Conservation (phyloP, 177 flowering plant genomes). For the Vitis hybrid region DNA sequence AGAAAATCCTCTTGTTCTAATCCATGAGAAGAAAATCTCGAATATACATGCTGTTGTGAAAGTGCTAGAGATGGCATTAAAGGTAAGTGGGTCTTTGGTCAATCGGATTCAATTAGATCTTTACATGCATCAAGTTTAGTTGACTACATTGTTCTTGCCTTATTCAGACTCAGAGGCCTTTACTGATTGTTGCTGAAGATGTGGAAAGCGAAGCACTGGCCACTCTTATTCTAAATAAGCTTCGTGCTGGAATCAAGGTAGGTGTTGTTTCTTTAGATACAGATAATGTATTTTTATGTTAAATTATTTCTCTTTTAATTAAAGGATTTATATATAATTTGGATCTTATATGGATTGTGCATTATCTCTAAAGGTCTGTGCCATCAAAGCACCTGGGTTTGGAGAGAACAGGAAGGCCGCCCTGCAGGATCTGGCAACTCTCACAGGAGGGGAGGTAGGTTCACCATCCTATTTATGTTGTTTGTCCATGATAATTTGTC, state of each 20-base stretch:
- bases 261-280: background rate
- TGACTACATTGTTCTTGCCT: background rate
- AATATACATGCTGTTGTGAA: constrained; percentile 60
- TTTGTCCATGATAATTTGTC: background rate
- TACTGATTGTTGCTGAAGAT: constrained; percentile 84
- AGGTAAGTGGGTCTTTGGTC: constrained; percentile 32
- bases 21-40: constrained; percentile 75
- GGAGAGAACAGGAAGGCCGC: constrained; percentile 87
- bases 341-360: background rate
- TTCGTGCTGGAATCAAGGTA: constrained; percentile 92
- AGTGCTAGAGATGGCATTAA: constrained; percentile 66
- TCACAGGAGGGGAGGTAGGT: constrained; percentile 83
- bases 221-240: constrained; percentile 78
- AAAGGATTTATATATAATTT: background rate
- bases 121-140: background rate
- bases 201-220: constrained; percentile 91
- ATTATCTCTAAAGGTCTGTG: constrained; percentile 61
- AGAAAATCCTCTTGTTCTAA: constrained; percentile 65
- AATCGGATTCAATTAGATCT: background rate
- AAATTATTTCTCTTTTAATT: background rate
- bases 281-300: background rate
- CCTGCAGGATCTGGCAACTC: constrained; percentile 84
- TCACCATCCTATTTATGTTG: background rate
- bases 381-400: constrained; percentile 95
- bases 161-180: constrained; percentile 66